Conservation (phyloP, 352 stramenopile genomes). For the Phytophthora fragariaefolia region DNA sequence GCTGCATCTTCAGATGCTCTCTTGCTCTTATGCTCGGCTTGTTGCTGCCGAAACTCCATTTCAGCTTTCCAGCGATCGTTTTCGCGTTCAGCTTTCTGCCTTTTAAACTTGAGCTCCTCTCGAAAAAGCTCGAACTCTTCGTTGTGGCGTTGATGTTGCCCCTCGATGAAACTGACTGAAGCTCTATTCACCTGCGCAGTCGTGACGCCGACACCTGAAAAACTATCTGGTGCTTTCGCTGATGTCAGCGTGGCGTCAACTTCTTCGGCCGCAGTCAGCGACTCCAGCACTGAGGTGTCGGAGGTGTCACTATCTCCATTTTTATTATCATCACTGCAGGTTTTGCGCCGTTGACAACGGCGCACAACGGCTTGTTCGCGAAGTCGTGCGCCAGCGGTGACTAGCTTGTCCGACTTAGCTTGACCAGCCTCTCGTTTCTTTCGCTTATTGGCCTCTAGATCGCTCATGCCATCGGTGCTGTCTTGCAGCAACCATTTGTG, state of each 20-base stretch:
- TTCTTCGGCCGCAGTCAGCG: neutral
- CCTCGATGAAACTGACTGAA: slow-evolving; percentile 10
- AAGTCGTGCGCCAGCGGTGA: neutral
- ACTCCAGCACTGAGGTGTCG: neutral
- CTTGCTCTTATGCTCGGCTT: neutral
- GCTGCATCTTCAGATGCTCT: neutral
- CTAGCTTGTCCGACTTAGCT: neutral
- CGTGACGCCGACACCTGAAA: neutral
- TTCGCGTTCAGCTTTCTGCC: neutral
- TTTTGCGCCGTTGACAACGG: neutral
- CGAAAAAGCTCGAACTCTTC: neutral
- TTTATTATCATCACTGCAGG: neutral
- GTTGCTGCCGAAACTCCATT: neutral
- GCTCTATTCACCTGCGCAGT: slow-evolving; percentile 9
- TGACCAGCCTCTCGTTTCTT: neutral
- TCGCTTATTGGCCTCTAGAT: neutral
- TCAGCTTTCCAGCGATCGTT: slow-evolving; percentile 5
- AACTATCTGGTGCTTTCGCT: neutral
- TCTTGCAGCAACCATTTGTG: neutral
- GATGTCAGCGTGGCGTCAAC: neutral
- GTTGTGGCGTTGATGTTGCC: neutral
- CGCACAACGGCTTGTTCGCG: neutral
- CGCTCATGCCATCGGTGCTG: neutral
- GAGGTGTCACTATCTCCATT: neutral
- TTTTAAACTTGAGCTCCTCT: neutral